Evolutionary conservation across 441 rosid species (phyloP), one percentile per base, ranked within the genome.

Genomic region (Erodium texanum): DNA sequence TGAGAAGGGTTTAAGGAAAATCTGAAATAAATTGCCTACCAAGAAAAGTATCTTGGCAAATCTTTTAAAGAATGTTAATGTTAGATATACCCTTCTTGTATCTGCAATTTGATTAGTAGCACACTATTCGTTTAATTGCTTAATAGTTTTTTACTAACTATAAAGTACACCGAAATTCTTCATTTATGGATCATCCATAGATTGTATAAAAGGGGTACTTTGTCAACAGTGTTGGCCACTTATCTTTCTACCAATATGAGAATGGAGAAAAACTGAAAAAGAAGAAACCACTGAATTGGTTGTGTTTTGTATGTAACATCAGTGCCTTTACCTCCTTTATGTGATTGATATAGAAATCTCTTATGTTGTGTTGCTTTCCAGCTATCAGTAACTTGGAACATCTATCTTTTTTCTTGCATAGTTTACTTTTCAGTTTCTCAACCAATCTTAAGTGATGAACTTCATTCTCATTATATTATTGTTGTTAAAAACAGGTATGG

Each of bases 401-500:
- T 32, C 3, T 32, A 32, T 32, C 36, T 32, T 32, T 32, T 1
- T 32, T 32, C 36, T 5, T 34, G 52, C 24, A 65, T 62, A 73
- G 14, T 62, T 64, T 18, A 41, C 3, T 56, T 24, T 4, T 12
- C 34, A 19, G 14, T 9, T 52, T 52, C 20, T 52, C 20, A 52
- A n/a, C 8, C 34, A 71, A 12, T 56, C 56, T 72, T 59, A 65
- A 64, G 22, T 27, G 64, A 66, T 64, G 29, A 65, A 34, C 27
- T 38, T 36, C 62, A 11, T 8, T 66, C 64, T 66, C 19, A 43
- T 54, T 56, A 27, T 67, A 32, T 34, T 66, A 23, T 24, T 65
- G 5, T 73, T 66, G 52, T 65, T 54, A 68, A 20, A 20, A 68
- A 52, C 84, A 92, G 98, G 79, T 89, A 16, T 92, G 98, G 98